Conservation (phyloP, 2,329 filamentous ascomycete species). For the Xylaria sp. region DNA sequence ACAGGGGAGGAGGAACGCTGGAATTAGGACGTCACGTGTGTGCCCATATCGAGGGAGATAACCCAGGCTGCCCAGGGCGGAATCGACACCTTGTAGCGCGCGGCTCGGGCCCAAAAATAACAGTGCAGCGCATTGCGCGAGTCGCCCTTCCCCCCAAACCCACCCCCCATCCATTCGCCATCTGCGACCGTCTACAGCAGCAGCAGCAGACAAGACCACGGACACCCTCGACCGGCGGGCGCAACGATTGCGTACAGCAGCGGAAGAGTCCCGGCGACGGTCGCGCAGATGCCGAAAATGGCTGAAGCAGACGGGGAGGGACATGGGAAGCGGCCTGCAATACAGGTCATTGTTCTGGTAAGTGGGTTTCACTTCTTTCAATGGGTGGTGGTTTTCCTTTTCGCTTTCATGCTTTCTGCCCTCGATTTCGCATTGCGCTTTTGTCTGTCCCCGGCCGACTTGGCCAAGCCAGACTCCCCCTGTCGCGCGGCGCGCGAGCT, state of each 20-base stretch:
- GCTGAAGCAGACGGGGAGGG: conserved; percentile 21
- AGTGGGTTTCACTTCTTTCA: conserved; percentile 41
- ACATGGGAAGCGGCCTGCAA: conserved; percentile 46
- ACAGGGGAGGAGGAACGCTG: neutral
- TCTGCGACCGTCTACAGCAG: neutral
- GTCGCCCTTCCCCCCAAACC: conserved; percentile 2
- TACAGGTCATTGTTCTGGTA: conserved; percentile 78
- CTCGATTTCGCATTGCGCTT: neutral
- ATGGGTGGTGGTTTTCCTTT: neutral
- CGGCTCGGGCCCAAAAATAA: conserved; percentile 15
- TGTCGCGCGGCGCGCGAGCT: conserved; percentile 6
- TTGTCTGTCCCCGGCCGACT: conserved; percentile 10
- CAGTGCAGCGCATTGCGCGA: conserved; percentile 13
- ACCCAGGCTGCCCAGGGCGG: conserved; percentile 2
- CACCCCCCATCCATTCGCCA: neutral
- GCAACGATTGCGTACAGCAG: neutral
- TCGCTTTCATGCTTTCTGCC: neutral
- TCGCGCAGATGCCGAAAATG: conserved; percentile 25
- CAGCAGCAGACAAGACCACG: neutral
- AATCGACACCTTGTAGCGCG: conserved; percentile 17
- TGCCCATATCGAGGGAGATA: conserved; percentile 13
- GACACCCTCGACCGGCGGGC: neutral
- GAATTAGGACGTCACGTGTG: conserved; percentile 17
- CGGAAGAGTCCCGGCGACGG: conserved; percentile 9
- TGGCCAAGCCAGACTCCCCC: conserved; percentile 7